Evolutionary conservation across 1,284 basidiomycete genomes (phyloP), one percentile per base, ranked within the genome.

Genomic region (Calocybe gambosa): DNA sequence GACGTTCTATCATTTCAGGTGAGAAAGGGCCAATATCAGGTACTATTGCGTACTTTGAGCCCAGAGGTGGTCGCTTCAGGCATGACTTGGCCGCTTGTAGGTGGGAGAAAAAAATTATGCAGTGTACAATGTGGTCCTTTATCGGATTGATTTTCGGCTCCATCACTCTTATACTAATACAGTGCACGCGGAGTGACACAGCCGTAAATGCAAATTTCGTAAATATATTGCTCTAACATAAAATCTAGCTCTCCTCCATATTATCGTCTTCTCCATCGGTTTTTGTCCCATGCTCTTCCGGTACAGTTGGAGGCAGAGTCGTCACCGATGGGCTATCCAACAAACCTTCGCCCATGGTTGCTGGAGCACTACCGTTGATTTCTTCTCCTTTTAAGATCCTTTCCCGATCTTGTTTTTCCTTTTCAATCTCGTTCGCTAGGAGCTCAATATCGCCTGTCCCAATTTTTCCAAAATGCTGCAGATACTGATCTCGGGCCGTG

Each of bases 401-500:
- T 49, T 60, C 57, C 42, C 61, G 57, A 48, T 71, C 68, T 44
- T 65, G 59, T 50, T 69, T 74, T 54, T 79, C 82, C 45, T 74
- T 74, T 49, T 88, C 85, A 42, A 88, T 86, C 62, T 83, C 84
- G 43, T 78, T 71, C 10, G 69, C 70, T 31, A 89, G 74, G n/a
- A 71, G 58, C 38, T 75, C 66, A 47, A 88, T 69, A 53, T 88
- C 85, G 7, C 85, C 85, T n/a, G 77, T 79, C n/a, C 82, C 84
- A 52, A 87, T 85, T 66, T 78, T 84, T n/a, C 79, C 77, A 51
- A 88, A 86, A 55, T 83, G 78, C 53, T 80, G 77, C 39, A 86
- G 60, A 61, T 87, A 68, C 51, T 77, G 74, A 54, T 87, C 85
- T 29, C 85, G 81, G 48, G 82, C 78, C 43, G 77, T 76, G 23